These are phyloP conservation scores for Globisporangium rhizosaccharum DNA, from an alignment of 352 stramenopile species.

Conservation along the genomic window DNA sequence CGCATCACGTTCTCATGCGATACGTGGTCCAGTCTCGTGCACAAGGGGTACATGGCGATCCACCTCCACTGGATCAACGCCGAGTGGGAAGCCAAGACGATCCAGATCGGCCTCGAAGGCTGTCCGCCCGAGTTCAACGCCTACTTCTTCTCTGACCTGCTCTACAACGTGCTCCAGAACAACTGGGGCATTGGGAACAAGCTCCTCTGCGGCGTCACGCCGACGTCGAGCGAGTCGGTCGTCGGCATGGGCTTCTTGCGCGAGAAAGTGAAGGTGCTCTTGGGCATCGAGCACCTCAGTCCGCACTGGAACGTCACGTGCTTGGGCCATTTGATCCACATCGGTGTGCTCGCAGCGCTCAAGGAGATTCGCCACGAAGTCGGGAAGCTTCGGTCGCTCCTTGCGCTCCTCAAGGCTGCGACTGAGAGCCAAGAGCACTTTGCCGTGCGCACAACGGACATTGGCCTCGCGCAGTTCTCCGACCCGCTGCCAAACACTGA, in stretches of 20 bases:
- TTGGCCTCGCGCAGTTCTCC: constrained; percentile 50
- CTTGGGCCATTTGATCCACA: constrained; percentile 67
- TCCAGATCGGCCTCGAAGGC: constrained; percentile 68
- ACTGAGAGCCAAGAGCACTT: constrained; percentile 76
- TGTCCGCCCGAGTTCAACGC: constrained; percentile 62
- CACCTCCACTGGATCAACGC: constrained; percentile 82
- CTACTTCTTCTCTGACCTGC: constrained; percentile 75
- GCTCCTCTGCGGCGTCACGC: constrained; percentile 65
- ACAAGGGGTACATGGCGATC: constrained; percentile 73
- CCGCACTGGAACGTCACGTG: constrained; percentile 73
- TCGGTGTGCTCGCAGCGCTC: constrained; percentile 51
- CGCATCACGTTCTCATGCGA: constrained; percentile 77
- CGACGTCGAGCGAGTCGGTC: constrained; percentile 47
- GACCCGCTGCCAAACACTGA: constrained; percentile 64
- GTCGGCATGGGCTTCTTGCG: constrained; percentile 73
- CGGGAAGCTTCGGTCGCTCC: constrained; percentile 67
- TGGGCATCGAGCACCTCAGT: constrained; percentile 72
- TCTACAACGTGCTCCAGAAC: constrained; percentile 77
- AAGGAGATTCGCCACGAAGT: constrained; percentile 72
- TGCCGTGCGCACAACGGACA: constrained; percentile 56
- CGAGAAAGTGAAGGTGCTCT: constrained; percentile 74
- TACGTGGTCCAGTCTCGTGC: constrained; percentile 63
- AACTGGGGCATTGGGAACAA: constrained; percentile 73
- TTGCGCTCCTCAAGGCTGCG: constrained; percentile 65
- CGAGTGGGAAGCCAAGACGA: constrained; percentile 82